A percentile compares a stretch with the other conserved stretches of the same genome.
Evolutionary conservation across 176 grass and related monocot species (phyloP).

Genomic region (Aegilops bicornis): DNA sequence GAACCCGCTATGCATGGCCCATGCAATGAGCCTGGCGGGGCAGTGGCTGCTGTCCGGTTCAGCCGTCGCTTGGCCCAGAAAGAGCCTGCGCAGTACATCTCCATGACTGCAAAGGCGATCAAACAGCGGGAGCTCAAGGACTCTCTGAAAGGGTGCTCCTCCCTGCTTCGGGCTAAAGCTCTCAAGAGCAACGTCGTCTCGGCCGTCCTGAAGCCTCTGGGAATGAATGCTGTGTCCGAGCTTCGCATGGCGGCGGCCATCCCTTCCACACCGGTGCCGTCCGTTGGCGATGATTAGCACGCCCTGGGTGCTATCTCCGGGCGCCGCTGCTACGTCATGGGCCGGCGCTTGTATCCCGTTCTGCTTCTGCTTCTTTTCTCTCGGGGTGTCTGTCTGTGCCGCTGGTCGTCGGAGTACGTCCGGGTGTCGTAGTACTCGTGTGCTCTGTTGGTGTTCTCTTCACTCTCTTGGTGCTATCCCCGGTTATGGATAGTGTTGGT

Average conservation of each 20-base stretch:
- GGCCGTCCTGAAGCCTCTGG: background rate
- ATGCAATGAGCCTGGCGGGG: background rate
- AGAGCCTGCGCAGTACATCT: background rate
- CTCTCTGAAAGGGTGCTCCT: background rate
- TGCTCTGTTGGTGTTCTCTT: too few relatives aligned
- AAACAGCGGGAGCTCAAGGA: background rate
- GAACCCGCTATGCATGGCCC: background rate
- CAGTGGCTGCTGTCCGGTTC: background rate
- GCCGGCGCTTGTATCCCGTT: too few relatives aligned
- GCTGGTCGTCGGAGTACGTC: too few relatives aligned
- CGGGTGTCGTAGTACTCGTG: too few relatives aligned
- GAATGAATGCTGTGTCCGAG: background rate
- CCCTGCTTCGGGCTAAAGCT: background rate
- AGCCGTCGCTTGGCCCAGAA: background rate
- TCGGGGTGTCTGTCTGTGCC: too few relatives aligned
- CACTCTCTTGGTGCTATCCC: too few relatives aligned
- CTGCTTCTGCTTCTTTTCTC: too few relatives aligned
- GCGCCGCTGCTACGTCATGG: too few relatives aligned
- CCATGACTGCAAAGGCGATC: background rate
- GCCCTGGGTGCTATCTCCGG: too few relatives aligned
- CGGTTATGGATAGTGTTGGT: too few relatives aligned
- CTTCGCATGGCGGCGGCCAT: background rate
- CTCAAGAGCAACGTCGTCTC: background rate
- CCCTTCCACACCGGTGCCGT: background rate
- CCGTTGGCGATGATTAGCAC: background rate